phyloP scores from a whole-genome alignment of 192 early-diverging fungal species.

The Linnemannia zychae region DNA sequence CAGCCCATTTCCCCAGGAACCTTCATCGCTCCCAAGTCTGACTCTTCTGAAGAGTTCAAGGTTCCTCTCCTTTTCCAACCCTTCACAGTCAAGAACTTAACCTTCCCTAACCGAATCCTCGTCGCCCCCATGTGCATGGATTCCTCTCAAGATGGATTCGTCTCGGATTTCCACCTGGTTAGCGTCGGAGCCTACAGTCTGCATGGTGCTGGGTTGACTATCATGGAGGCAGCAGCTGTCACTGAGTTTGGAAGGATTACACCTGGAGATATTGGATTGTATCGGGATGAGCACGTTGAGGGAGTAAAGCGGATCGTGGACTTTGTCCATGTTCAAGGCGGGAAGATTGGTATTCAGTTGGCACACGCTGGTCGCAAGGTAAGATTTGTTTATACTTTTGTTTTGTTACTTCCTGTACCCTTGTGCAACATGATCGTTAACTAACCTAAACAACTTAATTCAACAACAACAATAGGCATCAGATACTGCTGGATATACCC shows the following conservation, averaged over 20 bases:
- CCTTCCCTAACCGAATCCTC: slow-evolving; percentile 79
- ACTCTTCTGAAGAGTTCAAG: background rate
- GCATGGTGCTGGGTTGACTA: slow-evolving; percentile 81
- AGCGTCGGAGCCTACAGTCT: slow-evolving; percentile 78
- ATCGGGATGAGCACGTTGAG: slow-evolving; percentile 80
- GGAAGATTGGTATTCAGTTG: slow-evolving; percentile 79
- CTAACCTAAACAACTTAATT: background rate
- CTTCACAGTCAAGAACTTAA: slow-evolving; percentile 70
- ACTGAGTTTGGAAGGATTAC: slow-evolving; percentile 80
- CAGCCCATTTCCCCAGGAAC: slow-evolving; percentile 14
- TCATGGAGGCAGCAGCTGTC: slow-evolving; percentile 85
- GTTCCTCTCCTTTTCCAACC: slow-evolving; percentile 70
- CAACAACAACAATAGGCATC: slow-evolving; percentile 12
- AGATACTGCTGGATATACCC: background rate
- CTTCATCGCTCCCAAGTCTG: slow-evolving; percentile 14
- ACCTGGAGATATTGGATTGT: slow-evolving; percentile 82
- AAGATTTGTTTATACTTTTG: background rate
- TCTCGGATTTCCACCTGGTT: slow-evolving; percentile 73
- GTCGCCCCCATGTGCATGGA: slow-evolving; percentile 91
- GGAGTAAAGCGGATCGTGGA: slow-evolving; percentile 68
- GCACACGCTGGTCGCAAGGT: slow-evolving; percentile 87
- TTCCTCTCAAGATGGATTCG: slow-evolving; percentile 70
- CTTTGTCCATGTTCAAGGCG: slow-evolving; percentile 71
- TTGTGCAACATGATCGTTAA: too few species aligned
- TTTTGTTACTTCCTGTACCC: too few species aligned